phyloP scores from a whole-genome alignment of 106 monocot genomes.

The Acanthochlamys bracteata region DNA sequence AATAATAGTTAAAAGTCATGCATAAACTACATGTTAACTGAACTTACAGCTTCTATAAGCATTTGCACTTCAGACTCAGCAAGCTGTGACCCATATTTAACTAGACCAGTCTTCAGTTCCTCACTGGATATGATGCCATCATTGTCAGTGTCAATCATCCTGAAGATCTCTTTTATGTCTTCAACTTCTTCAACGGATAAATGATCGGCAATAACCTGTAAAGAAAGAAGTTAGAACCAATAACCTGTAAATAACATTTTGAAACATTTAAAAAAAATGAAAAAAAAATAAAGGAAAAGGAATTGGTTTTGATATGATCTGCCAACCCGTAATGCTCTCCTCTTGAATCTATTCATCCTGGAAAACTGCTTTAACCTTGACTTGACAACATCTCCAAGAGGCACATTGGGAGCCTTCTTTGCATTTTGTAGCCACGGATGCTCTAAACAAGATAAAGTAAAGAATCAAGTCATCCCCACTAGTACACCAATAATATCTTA shows the following conservation, averaged over 20 bases:
- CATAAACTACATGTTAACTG: neutral
- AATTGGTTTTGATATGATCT: neutral
- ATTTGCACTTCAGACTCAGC: slow-evolving; percentile 44
- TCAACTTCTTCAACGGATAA: slow-evolving; percentile 35
- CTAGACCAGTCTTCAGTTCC: slow-evolving; percentile 33
- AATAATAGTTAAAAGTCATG: neutral
- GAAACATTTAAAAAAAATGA: neutral
- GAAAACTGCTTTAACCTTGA: slow-evolving; percentile 97
- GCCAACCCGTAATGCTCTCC: slow-evolving; percentile 87
- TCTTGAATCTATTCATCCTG: slow-evolving; percentile 96
- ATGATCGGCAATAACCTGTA: slow-evolving; percentile 41
- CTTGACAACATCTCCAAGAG: slow-evolving; percentile 97
- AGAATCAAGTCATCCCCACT: too few relatives aligned
- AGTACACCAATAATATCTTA: too few relatives aligned
- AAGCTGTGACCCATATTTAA: slow-evolving; percentile 25
- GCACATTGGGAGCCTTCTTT: slow-evolving; percentile 93
- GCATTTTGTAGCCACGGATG: slow-evolving; percentile 99
- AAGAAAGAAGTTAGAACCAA: neutral
- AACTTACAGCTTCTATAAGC: slow-evolving; percentile 42
- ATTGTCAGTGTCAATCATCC: slow-evolving; percentile 34
- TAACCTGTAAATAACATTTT: neutral
- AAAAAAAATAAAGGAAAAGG: neutral
- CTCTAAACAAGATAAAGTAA: slow-evolving; percentile 31
- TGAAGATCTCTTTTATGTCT: slow-evolving; percentile 50
- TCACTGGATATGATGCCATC: slow-evolving; percentile 33